phyloP scores from a whole-genome alignment of 2,329 filamentous ascomycete species.

The Mycocentrospora acerina region DNA sequence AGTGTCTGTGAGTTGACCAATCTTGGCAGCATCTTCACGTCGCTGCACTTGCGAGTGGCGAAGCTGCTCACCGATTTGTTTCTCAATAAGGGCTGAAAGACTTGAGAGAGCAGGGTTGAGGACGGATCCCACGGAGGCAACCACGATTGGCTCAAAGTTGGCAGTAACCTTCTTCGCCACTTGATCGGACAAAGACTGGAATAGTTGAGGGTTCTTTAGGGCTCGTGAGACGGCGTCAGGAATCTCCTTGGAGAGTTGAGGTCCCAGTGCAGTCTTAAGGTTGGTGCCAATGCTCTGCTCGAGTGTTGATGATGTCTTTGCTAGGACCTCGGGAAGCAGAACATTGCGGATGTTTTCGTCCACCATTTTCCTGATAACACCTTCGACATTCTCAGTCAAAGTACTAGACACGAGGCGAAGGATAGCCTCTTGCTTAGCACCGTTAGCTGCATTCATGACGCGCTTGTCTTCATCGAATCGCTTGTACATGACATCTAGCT shows the following conservation, averaged over 20 bases:
- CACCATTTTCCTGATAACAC: slow-evolving; percentile 75
- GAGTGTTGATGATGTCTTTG: slow-evolving; percentile 67
- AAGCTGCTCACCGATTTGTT: slow-evolving; percentile 55
- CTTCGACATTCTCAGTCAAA: slow-evolving; percentile 70
- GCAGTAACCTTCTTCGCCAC: slow-evolving; percentile 67
- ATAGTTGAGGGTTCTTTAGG: slow-evolving; percentile 71
- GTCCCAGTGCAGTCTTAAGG: slow-evolving; percentile 66
- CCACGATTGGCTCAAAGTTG: slow-evolving; percentile 67
- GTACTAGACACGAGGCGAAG: slow-evolving; percentile 69
- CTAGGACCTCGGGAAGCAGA: slow-evolving; percentile 73
- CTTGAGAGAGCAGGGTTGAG: slow-evolving; percentile 67
- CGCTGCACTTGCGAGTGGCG: slow-evolving; percentile 55
- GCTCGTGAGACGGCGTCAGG: slow-evolving; percentile 67
- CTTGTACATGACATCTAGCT: slow-evolving; percentile 59
- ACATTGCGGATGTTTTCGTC: slow-evolving; percentile 71
- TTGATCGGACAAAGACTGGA: slow-evolving; percentile 71
- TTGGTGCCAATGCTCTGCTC: slow-evolving; percentile 70
- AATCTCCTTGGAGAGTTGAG: slow-evolving; percentile 70
- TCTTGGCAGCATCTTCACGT: slow-evolving; percentile 62
- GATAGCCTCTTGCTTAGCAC: slow-evolving; percentile 69
- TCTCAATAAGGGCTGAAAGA: slow-evolving; percentile 68
- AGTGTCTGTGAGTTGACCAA: slow-evolving; percentile 69
- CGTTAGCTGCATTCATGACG: slow-evolving; percentile 61
- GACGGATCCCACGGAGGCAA: slow-evolving; percentile 57
- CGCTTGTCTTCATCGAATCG: slow-evolving; percentile 70